Evolutionary conservation across 225 moss, liverwort and hornwort species (phyloP).

Genomic region (Climacium dendroides): DNA sequence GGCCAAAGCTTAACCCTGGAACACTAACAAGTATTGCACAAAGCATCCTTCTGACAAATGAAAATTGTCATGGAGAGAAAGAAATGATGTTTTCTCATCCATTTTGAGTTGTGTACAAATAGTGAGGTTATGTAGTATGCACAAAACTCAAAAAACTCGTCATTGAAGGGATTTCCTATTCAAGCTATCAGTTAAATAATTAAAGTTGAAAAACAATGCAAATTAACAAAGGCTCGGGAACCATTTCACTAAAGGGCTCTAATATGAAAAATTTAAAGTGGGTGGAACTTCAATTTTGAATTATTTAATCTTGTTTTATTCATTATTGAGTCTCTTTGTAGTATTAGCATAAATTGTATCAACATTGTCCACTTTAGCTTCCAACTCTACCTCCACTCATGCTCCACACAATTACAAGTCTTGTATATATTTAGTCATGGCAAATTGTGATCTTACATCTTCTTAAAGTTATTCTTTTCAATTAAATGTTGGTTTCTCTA

Average conservation of each 20-base stretch:
- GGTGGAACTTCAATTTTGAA: not conserved
- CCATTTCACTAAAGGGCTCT: fast-evolving
- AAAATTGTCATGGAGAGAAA: not conserved
- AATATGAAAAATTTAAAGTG: not conserved
- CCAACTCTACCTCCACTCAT: not conserved
- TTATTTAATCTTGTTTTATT: not conserved
- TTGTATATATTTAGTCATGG: not conserved
- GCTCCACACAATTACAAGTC: not conserved
- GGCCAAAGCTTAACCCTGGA: too few relatives aligned
- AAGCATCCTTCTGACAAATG: fast-evolving
- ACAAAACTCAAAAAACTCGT: fast-evolving
- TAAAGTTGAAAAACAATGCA: not conserved
- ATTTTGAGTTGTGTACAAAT: not conserved
- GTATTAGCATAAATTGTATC: not conserved
- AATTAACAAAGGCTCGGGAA: fast-evolving
- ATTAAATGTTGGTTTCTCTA: not conserved
- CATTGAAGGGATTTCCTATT: fast-evolving
- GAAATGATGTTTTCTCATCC: fast-evolving
- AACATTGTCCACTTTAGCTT: fast-evolving
- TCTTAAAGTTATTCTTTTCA: not conserved
- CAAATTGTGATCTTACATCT: not conserved
- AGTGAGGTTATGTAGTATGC: not conserved
- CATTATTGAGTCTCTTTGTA: not conserved
- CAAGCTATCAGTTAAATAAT: too few relatives aligned
- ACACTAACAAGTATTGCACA: fast-evolving